Conservation (phyloP, 2,329 filamentous ascomycete genomes). For the Phialemoniopsis sp. region DNA sequence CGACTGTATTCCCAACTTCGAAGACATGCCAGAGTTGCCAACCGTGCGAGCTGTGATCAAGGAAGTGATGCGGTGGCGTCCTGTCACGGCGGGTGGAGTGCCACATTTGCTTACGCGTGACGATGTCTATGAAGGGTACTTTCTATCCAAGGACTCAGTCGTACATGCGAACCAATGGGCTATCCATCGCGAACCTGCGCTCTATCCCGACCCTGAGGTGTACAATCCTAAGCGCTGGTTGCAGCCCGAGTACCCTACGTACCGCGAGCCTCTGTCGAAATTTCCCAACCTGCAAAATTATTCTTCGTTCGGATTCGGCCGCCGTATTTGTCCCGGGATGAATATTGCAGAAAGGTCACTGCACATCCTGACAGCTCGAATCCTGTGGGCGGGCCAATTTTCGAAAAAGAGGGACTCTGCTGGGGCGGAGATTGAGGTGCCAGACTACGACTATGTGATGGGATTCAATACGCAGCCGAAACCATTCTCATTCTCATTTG, state of each 20-base stretch:
- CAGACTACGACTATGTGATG: no score
- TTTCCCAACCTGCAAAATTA: constrained; percentile 34
- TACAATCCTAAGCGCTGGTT: constrained; percentile 36
- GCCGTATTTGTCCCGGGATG: constrained; percentile 40
- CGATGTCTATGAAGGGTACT: constrained; percentile 10
- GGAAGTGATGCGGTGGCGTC: no score
- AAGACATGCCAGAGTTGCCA: no score
- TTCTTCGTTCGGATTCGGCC: constrained; percentile 48
- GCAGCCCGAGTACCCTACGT: constrained; percentile 29
- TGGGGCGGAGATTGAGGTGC: no score
- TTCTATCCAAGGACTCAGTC: constrained; percentile 6
- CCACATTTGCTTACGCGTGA: constrained; percentile 7
- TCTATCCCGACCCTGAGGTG: constrained; percentile 29
- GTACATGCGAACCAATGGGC: constrained; percentile 8
- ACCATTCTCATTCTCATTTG: no score
- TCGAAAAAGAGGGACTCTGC: no score
- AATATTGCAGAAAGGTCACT: constrained; percentile 36
- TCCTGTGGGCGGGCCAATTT: constrained; percentile 29
- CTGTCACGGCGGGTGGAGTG: neutral
- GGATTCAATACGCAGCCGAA: no score
- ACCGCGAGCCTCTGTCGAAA: constrained; percentile 28
- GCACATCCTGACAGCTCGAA: constrained; percentile 30
- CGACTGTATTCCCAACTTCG: no score
- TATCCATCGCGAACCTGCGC: constrained; percentile 16
- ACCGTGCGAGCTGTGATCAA: no score